Evolutionary conservation across 2,329 filamentous ascomycete species (phyloP).

Genomic region (Arthrobotrys megalospora): DNA sequence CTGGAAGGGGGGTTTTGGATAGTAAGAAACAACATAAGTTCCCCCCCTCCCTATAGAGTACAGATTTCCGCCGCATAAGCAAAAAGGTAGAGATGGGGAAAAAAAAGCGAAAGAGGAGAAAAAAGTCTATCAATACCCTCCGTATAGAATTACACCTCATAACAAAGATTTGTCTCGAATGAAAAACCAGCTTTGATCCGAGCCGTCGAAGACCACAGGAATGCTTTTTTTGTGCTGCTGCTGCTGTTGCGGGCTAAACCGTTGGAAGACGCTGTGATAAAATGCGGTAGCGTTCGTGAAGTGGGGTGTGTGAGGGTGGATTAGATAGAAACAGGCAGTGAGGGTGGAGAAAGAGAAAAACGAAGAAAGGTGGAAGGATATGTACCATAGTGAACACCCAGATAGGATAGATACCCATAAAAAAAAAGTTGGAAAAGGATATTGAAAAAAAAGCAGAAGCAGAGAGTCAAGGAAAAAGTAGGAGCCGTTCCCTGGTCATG

Average conservation of each 20-base stretch:
- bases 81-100: background rate
- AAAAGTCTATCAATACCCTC: constrained; percentile 51
- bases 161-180: constrained; percentile 43
- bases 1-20: background rate
- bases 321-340: constrained; percentile 29
- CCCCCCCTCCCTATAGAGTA: constrained; percentile 35
- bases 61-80: constrained; percentile 34
- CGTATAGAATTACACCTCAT: constrained; percentile 52
- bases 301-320: constrained; percentile 5
- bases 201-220: constrained; percentile 27
- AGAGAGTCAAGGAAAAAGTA: constrained; percentile 3
- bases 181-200: constrained; percentile 49
- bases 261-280: constrained; percentile 25
- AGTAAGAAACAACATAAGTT: background rate
- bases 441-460: constrained; percentile 17
- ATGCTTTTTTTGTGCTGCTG: constrained; percentile 28
- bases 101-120: constrained; percentile 7
- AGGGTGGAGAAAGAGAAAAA: constrained; percentile 26
- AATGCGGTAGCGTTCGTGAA: constrained; percentile 15
- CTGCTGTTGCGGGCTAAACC: constrained; percentile 22
- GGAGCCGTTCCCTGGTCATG: constrained; percentile 55
- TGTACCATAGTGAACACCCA: constrained; percentile 60
- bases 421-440: constrained; percentile 23
- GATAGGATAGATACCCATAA: constrained; percentile 55
- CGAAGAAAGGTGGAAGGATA: constrained; percentile 34